Percentiles rank a stretch among this genome's conserved stretches.
Conservation (phyloP, 139 green algal species). For the Tetraselmis striata region DNA sequence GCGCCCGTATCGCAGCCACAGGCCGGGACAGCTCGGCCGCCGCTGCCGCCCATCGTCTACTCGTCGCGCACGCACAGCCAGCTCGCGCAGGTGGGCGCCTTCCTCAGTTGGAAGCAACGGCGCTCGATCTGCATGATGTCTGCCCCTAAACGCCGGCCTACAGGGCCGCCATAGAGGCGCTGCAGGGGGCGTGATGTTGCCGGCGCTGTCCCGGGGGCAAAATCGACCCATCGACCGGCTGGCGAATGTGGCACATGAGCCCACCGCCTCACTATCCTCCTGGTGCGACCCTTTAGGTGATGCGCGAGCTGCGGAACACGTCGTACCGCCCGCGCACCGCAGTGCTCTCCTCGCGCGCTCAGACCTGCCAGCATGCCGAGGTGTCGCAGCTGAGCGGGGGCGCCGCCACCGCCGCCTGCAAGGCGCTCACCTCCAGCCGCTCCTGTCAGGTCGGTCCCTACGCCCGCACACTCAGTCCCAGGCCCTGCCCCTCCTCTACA, state of each 20-base stretch:
- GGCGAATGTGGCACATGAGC: no score
- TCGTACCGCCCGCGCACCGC: slow-evolving; percentile 67
- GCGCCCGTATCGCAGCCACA: background rate
- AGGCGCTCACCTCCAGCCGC: slow-evolving; percentile 34
- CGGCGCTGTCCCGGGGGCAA: no score
- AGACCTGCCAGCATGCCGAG: slow-evolving; percentile 69
- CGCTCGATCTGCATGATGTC: no score
- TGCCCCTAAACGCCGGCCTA: no score
- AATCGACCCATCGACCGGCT: no score
- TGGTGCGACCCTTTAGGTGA: slow-evolving; percentile 40
- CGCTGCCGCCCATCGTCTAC: slow-evolving; percentile 81
- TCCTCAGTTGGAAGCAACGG: no score
- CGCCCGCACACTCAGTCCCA: no score
- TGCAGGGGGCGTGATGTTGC: no score
- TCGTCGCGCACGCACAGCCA: slow-evolving; percentile 88
- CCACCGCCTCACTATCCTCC: no score
- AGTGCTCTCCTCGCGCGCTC: slow-evolving; percentile 76
- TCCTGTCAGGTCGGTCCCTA: background rate
- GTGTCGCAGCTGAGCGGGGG: slow-evolving; percentile 35
- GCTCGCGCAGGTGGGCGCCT: slow-evolving; percentile 76
- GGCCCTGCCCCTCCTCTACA: no score
- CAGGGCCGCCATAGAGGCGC: no score
- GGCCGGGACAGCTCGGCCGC: background rate
- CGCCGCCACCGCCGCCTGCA: slow-evolving; percentile 71
- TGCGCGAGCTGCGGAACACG: slow-evolving; percentile 78